phyloP scores from a whole-genome alignment of 371 early-diverging fungal species.

The Dinochytrium kinnereticum region DNA sequence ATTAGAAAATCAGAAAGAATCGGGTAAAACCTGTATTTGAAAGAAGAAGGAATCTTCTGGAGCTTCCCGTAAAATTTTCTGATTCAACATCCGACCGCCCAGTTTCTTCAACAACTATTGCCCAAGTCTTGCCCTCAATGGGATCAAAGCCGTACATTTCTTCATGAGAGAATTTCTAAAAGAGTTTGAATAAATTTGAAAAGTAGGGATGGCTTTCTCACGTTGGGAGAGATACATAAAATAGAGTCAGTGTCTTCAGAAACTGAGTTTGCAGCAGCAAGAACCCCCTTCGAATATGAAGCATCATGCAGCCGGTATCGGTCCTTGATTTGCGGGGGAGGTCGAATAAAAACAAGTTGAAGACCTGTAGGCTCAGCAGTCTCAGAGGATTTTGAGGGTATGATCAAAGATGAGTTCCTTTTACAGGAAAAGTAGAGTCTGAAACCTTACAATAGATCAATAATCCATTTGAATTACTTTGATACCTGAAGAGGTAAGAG shows the following conservation, averaged over 20 bases:
- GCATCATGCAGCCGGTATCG: constrained; percentile 58
- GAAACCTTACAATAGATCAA: constrained; percentile 52
- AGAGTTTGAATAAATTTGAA: background rate
- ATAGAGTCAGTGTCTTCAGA: constrained; percentile 69
- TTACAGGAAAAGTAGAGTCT: constrained; percentile 76
- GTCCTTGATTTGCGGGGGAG: constrained; percentile 59
- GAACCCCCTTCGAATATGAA: constrained; percentile 65
- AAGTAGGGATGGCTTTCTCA: constrained; percentile 37
- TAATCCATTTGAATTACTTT: background rate
- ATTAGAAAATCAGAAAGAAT: background rate
- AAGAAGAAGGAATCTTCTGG: constrained; percentile 67
- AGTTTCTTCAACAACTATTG: constrained; percentile 58
- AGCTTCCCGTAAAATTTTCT: constrained; percentile 1
- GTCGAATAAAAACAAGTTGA: constrained; percentile 72
- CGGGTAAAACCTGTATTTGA: constrained; percentile 62
- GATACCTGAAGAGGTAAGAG: constrained; percentile 61
- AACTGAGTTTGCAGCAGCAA: constrained; percentile 66
- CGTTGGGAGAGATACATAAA: constrained; percentile 62
- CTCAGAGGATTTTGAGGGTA: constrained; percentile 23
- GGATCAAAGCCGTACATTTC: constrained; percentile 24
- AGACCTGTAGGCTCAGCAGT: constrained; percentile 55
- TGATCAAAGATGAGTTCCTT: constrained; percentile 22
- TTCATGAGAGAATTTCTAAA: background rate
- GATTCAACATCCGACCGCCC: background rate
- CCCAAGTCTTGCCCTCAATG: constrained; percentile 81